phyloP scores from a whole-genome alignment of 2,329 filamentous ascomycete genomes.

The Simplicillium aogashimaense region DNA sequence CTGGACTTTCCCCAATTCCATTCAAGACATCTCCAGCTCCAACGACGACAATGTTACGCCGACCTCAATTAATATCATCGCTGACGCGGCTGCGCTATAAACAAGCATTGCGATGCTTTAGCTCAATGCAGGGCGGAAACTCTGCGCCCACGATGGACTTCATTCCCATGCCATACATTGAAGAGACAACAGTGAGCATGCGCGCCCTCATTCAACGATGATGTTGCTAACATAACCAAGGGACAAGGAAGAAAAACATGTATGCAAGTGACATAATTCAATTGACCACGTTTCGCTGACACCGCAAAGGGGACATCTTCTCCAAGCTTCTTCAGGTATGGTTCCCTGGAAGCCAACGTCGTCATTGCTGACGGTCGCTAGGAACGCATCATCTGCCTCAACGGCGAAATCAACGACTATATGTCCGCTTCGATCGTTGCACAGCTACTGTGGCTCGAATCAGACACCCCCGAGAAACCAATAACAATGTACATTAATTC shows the following conservation, averaged over 20 bases:
- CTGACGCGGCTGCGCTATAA: conserved; percentile 22
- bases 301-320: conserved; percentile 64
- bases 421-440: conserved; percentile 91
- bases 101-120: conserved; percentile 28
- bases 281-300: conserved; percentile 7
- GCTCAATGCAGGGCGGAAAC: conserved; percentile 14
- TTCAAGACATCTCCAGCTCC: conserved; percentile 1
- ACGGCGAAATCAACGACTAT: conserved; percentile 81
- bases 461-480: conserved; percentile 86
- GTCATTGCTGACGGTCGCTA: conserved; percentile 17
- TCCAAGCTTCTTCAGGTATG: conserved; percentile 65
- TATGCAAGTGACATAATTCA: too few species aligned
- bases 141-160: conserved; percentile 21
- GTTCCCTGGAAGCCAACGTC: background rate
- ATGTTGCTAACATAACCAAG: conserved; percentile 32
- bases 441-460: conserved; percentile 95
- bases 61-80: conserved; percentile 18
- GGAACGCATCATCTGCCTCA: conserved; percentile 92
- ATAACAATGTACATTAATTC: conserved; percentile 99
- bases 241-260: conserved; percentile 70
- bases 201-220: background rate
- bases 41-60: conserved; percentile 17
- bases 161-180: conserved; percentile 51
- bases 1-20: background rate
- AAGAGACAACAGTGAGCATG: conserved; percentile 28